Evolutionary conservation across 1,284 basidiomycete species (phyloP).

Genomic region (Abortiporus biennis): DNA sequence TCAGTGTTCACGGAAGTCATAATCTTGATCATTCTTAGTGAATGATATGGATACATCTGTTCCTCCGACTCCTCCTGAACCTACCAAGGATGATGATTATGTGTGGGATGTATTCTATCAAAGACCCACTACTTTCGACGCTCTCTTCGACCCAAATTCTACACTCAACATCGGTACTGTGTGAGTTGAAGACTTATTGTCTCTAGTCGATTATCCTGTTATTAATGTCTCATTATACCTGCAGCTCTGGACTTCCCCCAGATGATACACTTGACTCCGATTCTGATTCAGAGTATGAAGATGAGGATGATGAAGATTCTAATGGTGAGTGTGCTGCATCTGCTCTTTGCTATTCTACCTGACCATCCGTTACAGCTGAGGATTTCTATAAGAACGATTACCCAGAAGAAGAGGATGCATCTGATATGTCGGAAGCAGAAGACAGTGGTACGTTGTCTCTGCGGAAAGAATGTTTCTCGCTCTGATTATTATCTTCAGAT

Average conservation of each 20-base stretch:
- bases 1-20: neutral
- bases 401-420: constrained; percentile 53
- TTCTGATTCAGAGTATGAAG: constrained; percentile 59
- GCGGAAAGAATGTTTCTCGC: neutral
- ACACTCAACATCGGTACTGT: constrained; percentile 58
- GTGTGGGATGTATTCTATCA: constrained; percentile 80
- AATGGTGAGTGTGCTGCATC: constrained; percentile 46
- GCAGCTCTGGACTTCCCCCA: constrained; percentile 60
- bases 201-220: constrained; percentile 2
- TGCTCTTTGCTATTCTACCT: no score
- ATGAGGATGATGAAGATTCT: constrained; percentile 76
- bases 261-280: constrained; percentile 44
- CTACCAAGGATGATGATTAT: constrained; percentile 45
- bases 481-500: constrained; percentile 1
- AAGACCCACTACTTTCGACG: constrained; percentile 47
- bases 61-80: constrained; percentile 10
- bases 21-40: constrained; percentile 12
- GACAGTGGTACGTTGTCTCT: constrained; percentile 1
- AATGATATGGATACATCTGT: constrained; percentile 17
- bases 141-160: constrained; percentile 44
- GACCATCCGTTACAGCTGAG: constrained; percentile 57
- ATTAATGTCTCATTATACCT: neutral
- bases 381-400: constrained; percentile 81
- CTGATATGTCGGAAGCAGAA: neutral
- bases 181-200: constrained; percentile 27